Percentiles rank a stretch among this genome's conserved stretches.
Evolutionary conservation across 2,329 filamentous ascomycete genomes (phyloP).

Genomic region (Elsinoe ampelina): DNA sequence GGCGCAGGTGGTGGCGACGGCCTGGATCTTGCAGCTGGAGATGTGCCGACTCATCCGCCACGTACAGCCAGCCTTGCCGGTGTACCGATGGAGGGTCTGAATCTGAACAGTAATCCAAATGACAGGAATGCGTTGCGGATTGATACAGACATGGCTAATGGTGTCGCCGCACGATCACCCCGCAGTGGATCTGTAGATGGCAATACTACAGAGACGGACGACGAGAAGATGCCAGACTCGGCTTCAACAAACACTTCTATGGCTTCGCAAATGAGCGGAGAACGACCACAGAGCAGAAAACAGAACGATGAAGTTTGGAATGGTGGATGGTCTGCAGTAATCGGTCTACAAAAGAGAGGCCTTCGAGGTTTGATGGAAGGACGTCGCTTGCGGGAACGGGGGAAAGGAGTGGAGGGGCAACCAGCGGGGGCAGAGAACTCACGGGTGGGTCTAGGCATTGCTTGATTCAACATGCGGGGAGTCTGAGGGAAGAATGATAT

Average conservation of each 20-base stretch:
- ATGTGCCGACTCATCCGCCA: constrained; percentile 30
- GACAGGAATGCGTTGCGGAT: constrained; percentile 34
- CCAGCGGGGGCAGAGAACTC: constrained; percentile 23
- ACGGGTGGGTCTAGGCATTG: constrained; percentile 20
- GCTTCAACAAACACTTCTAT: constrained; percentile 27
- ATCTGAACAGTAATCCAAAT: constrained; percentile 30
- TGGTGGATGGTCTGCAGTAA: constrained; percentile 76
- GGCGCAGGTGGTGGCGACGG: constrained; percentile 85
- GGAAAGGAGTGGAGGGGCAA: constrained; percentile 29
- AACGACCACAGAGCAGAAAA: constrained; percentile 31
- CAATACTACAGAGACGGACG: constrained; percentile 25
- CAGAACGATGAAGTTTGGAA: constrained; percentile 62
- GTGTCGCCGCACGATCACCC: constrained; percentile 20
- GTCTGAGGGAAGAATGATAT: neutral
- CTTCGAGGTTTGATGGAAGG: constrained; percentile 92
- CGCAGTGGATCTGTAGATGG: constrained; percentile 27
- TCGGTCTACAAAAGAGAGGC: constrained; percentile 89
- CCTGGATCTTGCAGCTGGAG: constrained; percentile 51
- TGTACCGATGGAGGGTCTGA: constrained; percentile 18
- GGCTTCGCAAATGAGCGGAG: constrained; percentile 25
- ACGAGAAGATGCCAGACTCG: constrained; percentile 26
- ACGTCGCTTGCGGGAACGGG: constrained; percentile 68
- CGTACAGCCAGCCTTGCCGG: constrained; percentile 41
- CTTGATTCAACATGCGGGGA: constrained; percentile 10
- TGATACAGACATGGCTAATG: constrained; percentile 40